Base-by-base conservation (phyloP, 2,329 filamentous ascomycete genomes). In the Aaosphaeria pasadenensis region DNA sequence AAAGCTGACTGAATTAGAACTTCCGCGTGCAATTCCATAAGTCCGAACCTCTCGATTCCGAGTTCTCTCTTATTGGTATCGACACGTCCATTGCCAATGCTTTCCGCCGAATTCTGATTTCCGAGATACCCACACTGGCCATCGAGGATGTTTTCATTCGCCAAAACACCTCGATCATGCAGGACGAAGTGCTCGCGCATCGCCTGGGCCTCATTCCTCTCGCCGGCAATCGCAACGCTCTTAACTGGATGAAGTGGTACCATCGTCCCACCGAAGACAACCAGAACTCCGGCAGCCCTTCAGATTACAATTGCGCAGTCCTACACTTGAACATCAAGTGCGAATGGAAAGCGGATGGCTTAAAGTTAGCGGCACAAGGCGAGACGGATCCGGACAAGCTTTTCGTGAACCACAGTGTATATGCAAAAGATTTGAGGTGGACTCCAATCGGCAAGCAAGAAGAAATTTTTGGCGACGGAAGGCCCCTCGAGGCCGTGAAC, bases 141-240 rank as follows among this genome's bases (percentile, higher is more conserved):
- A 91, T 99, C 63, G 94, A 99, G 77, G 86, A 85, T 54, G 89
- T 95, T 67, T 99, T 88, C 74, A 85, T 97, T 55, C 83, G 89
- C 69, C 95, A 96, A 78, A 99, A 99, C 78, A 97, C 92, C 44
- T 96, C 90, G 5, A 91, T 99, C 33, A 94, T 99, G 63, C 92
- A 97, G 71, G 94, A 99, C 68, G 94, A 99, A 76, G 92, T 99
- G 4, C 85, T 99, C 44, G 87, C 91, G 11, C 89, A 94, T 70
- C 83, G 94, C 40, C 79, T 99, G 31, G 94, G 94, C 50, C 83
- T 99, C 41, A 87, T 99, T 46, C 94, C 95, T 13, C 86, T 99
- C 59, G 87, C 86, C 56, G 94, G 89, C 57, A 83, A 84, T 52
- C 83, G 85, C 55, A 80, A 88, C 47, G 91, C 89, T 44, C 77